Conservation (phyloP, 805 yeast species). For the Yarrowia yakushimensis region DNA sequence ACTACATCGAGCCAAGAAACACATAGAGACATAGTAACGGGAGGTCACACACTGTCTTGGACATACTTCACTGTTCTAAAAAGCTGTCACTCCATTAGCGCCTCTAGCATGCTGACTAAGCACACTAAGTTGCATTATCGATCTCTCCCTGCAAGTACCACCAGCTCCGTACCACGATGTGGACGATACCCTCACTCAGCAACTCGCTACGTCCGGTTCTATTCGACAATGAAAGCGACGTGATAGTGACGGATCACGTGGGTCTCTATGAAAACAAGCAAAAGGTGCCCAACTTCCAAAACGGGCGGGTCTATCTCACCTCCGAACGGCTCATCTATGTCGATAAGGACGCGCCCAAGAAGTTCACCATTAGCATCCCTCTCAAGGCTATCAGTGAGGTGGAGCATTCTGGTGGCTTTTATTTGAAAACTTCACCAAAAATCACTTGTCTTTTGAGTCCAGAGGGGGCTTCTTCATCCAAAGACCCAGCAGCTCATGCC, state of each 20-base stretch:
- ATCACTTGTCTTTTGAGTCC: constrained; percentile 45
- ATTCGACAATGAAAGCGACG: constrained; percentile 46
- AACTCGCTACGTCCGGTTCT: constrained; percentile 13
- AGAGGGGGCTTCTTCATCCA: constrained; percentile 27
- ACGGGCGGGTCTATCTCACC: constrained; percentile 78
- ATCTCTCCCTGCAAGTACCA: background rate
- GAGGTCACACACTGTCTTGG: too few species aligned
- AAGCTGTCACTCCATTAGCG: too few species aligned
- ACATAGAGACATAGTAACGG: too few species aligned
- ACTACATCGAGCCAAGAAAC: too few species aligned
- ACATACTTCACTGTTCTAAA: too few species aligned
- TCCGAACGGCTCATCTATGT: constrained; percentile 69
- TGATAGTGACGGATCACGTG: constrained; percentile 51
- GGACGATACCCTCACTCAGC: constrained; percentile 14
- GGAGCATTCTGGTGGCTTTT: constrained; percentile 49
- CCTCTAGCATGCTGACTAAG: background rate
- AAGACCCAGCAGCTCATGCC: background rate
- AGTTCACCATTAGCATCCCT: constrained; percentile 48
- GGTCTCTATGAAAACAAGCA: constrained; percentile 73
- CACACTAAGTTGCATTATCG: background rate
- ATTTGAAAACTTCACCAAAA: constrained; percentile 71
- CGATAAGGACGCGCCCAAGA: constrained; percentile 46
- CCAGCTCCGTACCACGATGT: background rate
- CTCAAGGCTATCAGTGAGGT: constrained; percentile 43
- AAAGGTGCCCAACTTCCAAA: constrained; percentile 60